Base-by-base conservation (phyloP, 805 yeast genomes). In the Ascoidea rubescens region DNA sequence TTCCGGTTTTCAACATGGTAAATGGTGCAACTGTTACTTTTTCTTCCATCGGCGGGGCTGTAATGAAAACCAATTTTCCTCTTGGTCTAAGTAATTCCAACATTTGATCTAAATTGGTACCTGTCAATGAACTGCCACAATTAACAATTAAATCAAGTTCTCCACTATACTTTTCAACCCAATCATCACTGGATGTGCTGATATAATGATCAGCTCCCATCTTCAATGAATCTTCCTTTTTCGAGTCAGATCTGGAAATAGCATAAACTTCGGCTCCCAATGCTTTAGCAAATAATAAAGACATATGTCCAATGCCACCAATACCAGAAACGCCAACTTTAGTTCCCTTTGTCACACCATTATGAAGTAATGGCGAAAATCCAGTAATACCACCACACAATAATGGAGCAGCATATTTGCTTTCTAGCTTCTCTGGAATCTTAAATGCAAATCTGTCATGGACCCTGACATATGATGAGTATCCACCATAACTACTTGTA, bases 221-320 rank as follows among this genome's bases (percentile, higher is more conserved):
- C 52, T 69, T 60, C 30, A 63, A 8, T 28, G 82, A 75, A 53
- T 74, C 73, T 48, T 69, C 74, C 58, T 68, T 73, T 66, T 79
- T 79, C 47, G 71, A 58, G n/a, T 64, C 60, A 31, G 71, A 63
- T 64, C 83, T 69, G 17, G 83, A 78, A 59, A 79, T 68, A 3
- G 80, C 82, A 49, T 72, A 68, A 30, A 79, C 83, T 55, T 77
- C 72, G 33, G 81, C 80, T 52, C 83, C 84, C 4, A 50, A 56
- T 60, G 84, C 84, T 55, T 69, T 69, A 47, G 85, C 81, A 56
- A 77, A 76, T 62, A 73, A 71, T 52, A 81, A 63, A n/a, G 75
- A 82, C 71, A 79, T 71, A 68, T 79, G 82, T 49, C 87, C 87
- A 53, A 81, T 71, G 42, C 87, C 87, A 50, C 87, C 87, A 54